Evolutionary conservation across 169 alveolate genomes (phyloP).

Genomic region (Plasmodium yoelii): DNA sequence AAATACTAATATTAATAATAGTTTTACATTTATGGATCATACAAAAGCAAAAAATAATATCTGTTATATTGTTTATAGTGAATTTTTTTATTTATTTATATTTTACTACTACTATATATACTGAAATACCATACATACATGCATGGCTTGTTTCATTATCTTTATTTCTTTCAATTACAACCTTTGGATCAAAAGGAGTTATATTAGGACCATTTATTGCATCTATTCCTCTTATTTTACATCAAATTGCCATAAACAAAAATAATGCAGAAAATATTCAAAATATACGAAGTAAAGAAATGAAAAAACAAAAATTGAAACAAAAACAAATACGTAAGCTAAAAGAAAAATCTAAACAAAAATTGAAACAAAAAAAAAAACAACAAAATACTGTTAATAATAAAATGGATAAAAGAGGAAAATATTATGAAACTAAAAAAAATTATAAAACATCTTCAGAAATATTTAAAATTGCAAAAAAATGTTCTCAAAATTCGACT

Average conservation of each 20-base stretch:
- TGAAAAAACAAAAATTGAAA: neutral
- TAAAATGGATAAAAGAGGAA: neutral
- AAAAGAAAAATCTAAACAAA: neutral
- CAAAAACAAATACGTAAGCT: neutral
- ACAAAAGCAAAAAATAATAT: slow-evolving; percentile 28
- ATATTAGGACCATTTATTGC: slow-evolving; percentile 76
- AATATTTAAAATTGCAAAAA: neutral
- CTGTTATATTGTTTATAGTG: slow-evolving; percentile 17
- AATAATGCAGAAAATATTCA: slow-evolving; percentile 2
- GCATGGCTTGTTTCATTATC: slow-evolving; percentile 84
- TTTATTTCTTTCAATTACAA: slow-evolving; percentile 76
- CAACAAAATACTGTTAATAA: neutral
- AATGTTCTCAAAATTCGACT: neutral
- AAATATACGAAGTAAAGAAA: neutral
- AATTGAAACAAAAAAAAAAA: neutral
- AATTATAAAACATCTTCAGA: neutral
- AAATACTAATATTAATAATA: slow-evolving; percentile 49
- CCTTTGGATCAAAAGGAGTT: slow-evolving; percentile 80
- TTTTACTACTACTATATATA: slow-evolving; percentile 79
- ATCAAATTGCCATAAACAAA: slow-evolving; percentile 40
- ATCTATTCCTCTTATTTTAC: slow-evolving; percentile 62
- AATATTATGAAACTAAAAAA: neutral
- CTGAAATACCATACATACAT: slow-evolving; percentile 79
- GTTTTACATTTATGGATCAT: slow-evolving; percentile 61
- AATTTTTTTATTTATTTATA: slow-evolving; percentile 74